phyloP scores from a whole-genome alignment of 1,284 basidiomycete species.

The Pseudozyma flocculosa region DNA sequence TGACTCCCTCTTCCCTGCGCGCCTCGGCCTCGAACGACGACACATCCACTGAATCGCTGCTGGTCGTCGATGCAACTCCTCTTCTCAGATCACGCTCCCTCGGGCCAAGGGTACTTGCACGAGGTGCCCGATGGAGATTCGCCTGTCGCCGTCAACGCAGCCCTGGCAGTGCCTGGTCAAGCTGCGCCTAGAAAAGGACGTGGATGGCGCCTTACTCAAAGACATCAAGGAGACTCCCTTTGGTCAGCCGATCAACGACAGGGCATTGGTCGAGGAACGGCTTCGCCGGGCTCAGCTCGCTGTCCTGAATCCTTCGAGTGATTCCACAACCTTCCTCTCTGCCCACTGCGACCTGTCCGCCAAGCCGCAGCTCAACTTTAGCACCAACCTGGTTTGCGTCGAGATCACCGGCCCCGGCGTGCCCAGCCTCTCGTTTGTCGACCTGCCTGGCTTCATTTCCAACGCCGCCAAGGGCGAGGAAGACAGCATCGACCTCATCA shows the following conservation, averaged over 20 bases:
- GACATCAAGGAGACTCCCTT: slow-evolving; percentile 62
- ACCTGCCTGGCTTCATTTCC: slow-evolving; percentile 72
- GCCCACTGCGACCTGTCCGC: slow-evolving; percentile 38
- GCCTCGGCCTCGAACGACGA: too few species aligned
- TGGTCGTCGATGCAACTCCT: too few species aligned
- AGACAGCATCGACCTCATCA: slow-evolving; percentile 68
- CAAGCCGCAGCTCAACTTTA: slow-evolving; percentile 61
- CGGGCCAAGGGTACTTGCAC: slow-evolving; percentile 70
- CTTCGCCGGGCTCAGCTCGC: slow-evolving; percentile 72
- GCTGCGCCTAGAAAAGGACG: slow-evolving; percentile 64
- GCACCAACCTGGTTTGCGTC: slow-evolving; percentile 67
- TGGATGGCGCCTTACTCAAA: slow-evolving; percentile 60
- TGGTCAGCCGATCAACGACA: slow-evolving; percentile 64
- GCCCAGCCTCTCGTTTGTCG: slow-evolving; percentile 71
- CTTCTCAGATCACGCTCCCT: slow-evolving; percentile 64
- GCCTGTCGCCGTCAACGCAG: slow-evolving; percentile 8
- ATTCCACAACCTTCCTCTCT: slow-evolving; percentile 60
- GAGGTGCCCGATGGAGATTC: slow-evolving; percentile 60
- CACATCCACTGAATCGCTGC: too few species aligned
- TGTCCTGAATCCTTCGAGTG: slow-evolving; percentile 66
- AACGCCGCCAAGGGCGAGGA: slow-evolving; percentile 64
- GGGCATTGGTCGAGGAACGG: slow-evolving; percentile 66
- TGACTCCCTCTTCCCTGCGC: not conserved
- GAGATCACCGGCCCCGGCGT: slow-evolving; percentile 70
- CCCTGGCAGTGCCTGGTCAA: slow-evolving; percentile 68